phyloP scores from a whole-genome alignment of 2,329 filamentous ascomycete species.

The Pestalotiopsis sp. region DNA sequence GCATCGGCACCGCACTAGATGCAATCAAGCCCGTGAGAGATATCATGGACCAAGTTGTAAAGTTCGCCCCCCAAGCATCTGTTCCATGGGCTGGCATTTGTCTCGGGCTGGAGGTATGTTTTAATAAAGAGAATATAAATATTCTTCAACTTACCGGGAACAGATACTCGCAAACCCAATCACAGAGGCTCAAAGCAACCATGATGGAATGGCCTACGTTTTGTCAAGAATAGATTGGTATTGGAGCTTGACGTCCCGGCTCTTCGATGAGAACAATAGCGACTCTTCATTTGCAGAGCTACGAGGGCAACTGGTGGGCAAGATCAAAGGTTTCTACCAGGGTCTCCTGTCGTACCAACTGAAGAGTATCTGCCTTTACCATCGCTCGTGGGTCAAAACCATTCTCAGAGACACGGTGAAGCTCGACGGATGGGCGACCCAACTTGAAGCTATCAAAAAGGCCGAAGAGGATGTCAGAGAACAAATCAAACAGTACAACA shows the following conservation, averaged over 20 bases:
- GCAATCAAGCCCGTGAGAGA: neutral
- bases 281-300: neutral
- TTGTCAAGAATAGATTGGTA: neutral
- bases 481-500: neutral
- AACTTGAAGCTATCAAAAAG: slow-evolving; percentile 23
- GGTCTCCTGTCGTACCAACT: slow-evolving; percentile 22
- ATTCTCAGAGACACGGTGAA: slow-evolving; percentile 30
- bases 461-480: neutral
- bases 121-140: rapidly evolving
- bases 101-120: slow-evolving; percentile 1
- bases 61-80: neutral
- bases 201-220: neutral
- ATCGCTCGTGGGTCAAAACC: slow-evolving; percentile 12
- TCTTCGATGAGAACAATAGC: neutral
- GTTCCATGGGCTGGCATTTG: neutral
- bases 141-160: neutral
- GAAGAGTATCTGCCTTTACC: slow-evolving; percentile 18
- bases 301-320: neutral
- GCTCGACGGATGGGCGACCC: slow-evolving; percentile 26
- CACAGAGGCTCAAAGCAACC: neutral
- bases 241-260: neutral
- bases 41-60: neutral
- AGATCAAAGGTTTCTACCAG: slow-evolving; percentile 16
- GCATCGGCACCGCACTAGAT: neutral
- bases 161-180: neutral